Conservation (phyloP, 2,329 filamentous ascomycete species). For the Dryadomyces quercus-mongolicae region DNA sequence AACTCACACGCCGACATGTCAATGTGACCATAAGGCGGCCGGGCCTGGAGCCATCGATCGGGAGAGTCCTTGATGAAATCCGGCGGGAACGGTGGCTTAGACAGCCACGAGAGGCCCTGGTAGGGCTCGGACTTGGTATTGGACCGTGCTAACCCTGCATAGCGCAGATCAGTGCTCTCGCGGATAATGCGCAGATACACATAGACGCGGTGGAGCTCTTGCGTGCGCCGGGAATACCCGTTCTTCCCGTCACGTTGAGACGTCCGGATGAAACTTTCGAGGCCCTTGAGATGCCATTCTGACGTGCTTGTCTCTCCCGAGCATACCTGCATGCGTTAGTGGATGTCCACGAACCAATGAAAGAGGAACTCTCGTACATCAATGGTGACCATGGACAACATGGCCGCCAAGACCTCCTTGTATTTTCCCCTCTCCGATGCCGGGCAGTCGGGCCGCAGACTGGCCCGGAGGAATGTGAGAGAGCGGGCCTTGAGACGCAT, state of each 20-base stretch:
- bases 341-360: background rate
- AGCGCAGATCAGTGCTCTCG: background rate
- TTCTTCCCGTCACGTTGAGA: background rate
- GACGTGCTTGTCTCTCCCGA: conserved; percentile 1
- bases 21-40: background rate
- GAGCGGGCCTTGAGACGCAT: background rate
- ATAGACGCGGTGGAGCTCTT: background rate
- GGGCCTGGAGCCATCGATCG: background rate
- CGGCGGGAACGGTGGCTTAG: too few species aligned
- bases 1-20: background rate
- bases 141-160: too few species aligned
- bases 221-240: background rate
- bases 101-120: too few species aligned
- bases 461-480: background rate
- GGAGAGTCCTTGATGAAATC: too few species aligned
- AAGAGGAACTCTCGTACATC: background rate
- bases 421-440: background rate
- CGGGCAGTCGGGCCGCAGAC: background rate
- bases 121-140: background rate
- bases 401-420: conserved; percentile 1
- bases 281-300: background rate
- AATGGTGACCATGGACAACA: background rate
- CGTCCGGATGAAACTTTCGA: background rate
- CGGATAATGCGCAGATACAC: background rate
- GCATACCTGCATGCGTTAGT: background rate